Evolutionary conservation across 768 basidiomycete species (phyloP).

Genomic region (Clavaria fumosa): DNA sequence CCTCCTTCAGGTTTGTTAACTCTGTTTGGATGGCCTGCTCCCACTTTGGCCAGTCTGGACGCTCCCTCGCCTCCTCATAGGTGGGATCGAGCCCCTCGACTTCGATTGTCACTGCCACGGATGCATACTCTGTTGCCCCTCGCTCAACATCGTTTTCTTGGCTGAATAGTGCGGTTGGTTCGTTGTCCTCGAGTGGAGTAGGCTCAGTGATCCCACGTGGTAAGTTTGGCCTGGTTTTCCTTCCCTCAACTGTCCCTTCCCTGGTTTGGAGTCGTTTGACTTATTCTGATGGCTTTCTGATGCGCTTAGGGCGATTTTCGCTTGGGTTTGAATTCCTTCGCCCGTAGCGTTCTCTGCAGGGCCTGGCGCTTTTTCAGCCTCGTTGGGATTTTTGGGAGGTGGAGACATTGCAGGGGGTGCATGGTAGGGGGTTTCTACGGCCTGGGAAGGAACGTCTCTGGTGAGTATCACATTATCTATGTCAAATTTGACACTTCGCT

Average conservation of each 20-base stretch:
- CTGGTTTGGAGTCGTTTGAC: constrained; percentile 7
- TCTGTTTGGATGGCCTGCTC: constrained; percentile 10
- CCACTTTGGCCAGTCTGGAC: constrained; percentile 12
- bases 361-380: no score
- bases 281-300: constrained; percentile 8
- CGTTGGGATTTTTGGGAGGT: no score
- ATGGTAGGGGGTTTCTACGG: neutral
- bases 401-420: no score
- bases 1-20: constrained; percentile 11
- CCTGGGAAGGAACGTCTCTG: neutral
- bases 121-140: no score
- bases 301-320: constrained; percentile 5
- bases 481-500: constrained; percentile 14
- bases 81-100: no score
- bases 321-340: neutral
- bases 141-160: no score
- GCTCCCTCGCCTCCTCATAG: constrained; percentile 8
- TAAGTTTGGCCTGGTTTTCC: no score
- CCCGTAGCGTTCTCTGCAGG: no score
- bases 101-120: no score
- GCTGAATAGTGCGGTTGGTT: no score
- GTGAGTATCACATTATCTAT: constrained; percentile 3
- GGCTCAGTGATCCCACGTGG: no score
- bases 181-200: no score
- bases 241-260: constrained; percentile 6